Evolutionary conservation across 257 asterid species (phyloP), one percentile per base, ranked within the genome.

Genomic region (Fraxinus anomala): DNA sequence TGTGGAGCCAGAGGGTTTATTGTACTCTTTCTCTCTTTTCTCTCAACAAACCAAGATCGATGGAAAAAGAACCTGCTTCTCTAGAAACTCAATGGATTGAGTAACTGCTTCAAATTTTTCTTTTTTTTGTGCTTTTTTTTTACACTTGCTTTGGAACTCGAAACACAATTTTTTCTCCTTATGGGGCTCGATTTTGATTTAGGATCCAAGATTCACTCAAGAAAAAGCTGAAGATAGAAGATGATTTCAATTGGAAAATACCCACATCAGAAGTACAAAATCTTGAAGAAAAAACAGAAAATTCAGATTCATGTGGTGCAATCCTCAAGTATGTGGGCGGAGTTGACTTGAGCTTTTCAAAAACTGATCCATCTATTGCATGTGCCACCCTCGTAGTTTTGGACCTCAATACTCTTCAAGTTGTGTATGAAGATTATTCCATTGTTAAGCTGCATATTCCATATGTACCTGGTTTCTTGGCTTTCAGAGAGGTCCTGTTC

Each of bases 281-380:
- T 28, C 68, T 11, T 30, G 80, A 72, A 73, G 83, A 72, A 63
- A 67, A 66, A 4, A 26, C 19, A 73, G 86, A 85, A 71, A 63
- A 66, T 70, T 82, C 44, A 30, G 82, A 63, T 37, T 68, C 73
- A 8, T 21, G 81, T 59, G 83, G 66, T 66, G 82, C 80, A 54
- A 33, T 76, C 80, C 84, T 94, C 82, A 90, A 77, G 56, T 88
- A 84, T 59, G 91, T 92, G 36, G 97, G 92, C 44, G 98, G 97
- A 37, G 98, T 90, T 81, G 98, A 94, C 90, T 79, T 92, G 89
- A 94, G 97, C 74, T 94, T 94, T 85, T 85, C 92, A 4, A 94
- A 88, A 79, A 79, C 74, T n/a, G 94, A 94, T 54, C 86, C 95
- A 1, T 87, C 92, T 24, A 77, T 90, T 80, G 97, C 98, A 0